phyloP scores from a whole-genome alignment of 148 eudicot species.

The Rhododendron williamsianum region DNA sequence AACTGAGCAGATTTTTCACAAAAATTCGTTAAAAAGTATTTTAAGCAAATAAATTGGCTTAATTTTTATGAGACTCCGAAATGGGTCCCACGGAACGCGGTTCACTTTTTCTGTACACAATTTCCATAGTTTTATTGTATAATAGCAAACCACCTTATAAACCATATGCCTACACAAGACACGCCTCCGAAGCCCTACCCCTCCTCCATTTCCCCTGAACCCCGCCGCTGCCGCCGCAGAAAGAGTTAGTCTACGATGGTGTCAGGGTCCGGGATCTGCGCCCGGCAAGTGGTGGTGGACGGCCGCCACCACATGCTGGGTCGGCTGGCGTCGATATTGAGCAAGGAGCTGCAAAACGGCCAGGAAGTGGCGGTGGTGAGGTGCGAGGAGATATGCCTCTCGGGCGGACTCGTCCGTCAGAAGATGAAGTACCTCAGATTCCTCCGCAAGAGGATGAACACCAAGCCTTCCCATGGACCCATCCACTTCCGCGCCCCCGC shows the following conservation, averaged over 20 bases:
- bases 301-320: slow-evolving; percentile 48
- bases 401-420: slow-evolving; percentile 41
- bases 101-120: no score
- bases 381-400: slow-evolving; percentile 43
- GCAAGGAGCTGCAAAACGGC: slow-evolving; percentile 35
- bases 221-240: not conserved
- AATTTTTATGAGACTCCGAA: no score
- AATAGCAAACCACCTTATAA: no score
- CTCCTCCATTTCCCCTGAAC: not conserved
- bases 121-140: no score
- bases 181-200: not conserved
- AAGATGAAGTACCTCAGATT: slow-evolving; percentile 40
- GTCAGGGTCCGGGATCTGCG: slow-evolving; percentile 33
- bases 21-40: no score
- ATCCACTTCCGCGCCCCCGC: slow-evolving; percentile 43
- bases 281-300: slow-evolving; percentile 33
- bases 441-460: slow-evolving; percentile 43
- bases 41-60: no score
- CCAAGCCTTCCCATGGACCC: slow-evolving; percentile 45
- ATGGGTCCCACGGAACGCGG: no score
- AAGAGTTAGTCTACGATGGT: slow-evolving; percentile 18
- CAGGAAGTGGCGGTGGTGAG: slow-evolving; percentile 36
- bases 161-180: not conserved
- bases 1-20: no score
- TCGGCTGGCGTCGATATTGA: slow-evolving; percentile 29